Base-by-base conservation (phyloP, 2,329 filamentous ascomycete genomes). In the Lachnellula hyalina region DNA sequence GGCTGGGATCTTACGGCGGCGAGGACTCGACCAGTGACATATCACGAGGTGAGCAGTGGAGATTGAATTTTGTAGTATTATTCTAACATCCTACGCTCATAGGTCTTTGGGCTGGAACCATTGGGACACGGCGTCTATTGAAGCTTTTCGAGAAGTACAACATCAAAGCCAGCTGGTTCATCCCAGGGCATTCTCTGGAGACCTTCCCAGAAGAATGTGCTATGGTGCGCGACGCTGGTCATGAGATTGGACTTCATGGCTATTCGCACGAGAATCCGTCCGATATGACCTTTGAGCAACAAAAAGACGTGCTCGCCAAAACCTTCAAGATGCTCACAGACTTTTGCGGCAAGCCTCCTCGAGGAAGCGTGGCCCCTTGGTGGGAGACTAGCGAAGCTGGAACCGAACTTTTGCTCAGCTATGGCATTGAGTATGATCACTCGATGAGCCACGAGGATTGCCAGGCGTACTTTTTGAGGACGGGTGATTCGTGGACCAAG, bases 231-330 rank as follows among this genome's bases (percentile, higher is more conserved):
- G 84, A 87, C 57, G 75, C 77, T 0, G 84, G 84, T 2, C 84
- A 87, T 64, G 84, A 87, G 65, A 66, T 81, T 56, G 84, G 84
- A 2, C 75, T 87, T 6, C 87, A 90, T 59, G 87, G 85, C 4
- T 90, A 90, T 71, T 83, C 79, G 0, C 86, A 90, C 64, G 87
- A 90, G 67, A 90, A 90, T 63, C 86, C 87, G 0, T 76, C 75
- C 0, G 65, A 84, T 54, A 89, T 90, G 86, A 86, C 78, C 0
- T 68, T 87, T 1, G 86, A 90, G 66, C 88, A 92, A 71, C 87
- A 92, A 68, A 79, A 79, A 14, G 86, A 88, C 54, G 84, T 92
- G 15, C 77, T 93, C 5, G 84, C 87, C 64, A 89, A 89, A 70
- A 89, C 86, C 17, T 89, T 85, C 67, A 78, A 79, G 21, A 77